Evolutionary conservation across 2,329 filamentous ascomycete species (phyloP).

Genomic region (Cladophialophora psammophila): DNA sequence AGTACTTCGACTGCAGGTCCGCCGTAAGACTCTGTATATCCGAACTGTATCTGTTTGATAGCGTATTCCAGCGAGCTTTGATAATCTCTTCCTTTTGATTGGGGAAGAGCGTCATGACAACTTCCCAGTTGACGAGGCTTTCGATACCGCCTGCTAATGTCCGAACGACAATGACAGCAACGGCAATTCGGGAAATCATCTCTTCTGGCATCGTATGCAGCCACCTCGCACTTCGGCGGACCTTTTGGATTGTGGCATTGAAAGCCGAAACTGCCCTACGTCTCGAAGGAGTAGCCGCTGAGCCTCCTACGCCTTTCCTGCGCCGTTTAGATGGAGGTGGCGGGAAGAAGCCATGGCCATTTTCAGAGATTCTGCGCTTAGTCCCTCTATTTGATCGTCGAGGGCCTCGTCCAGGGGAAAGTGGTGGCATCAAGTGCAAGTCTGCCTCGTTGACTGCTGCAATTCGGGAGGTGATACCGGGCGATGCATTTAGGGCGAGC

Average conservation of each 20-base stretch:
- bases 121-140: constrained; percentile 53
- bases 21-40: constrained; percentile 54
- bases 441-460: constrained; percentile 8
- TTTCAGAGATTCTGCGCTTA: constrained; percentile 28
- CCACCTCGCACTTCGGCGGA: constrained; percentile 22
- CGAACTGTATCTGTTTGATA: constrained; percentile 49
- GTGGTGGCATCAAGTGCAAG: constrained; percentile 13
- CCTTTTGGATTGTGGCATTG: background rate
- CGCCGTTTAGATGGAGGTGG: constrained; percentile 24
- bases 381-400: constrained; percentile 15
- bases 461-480: constrained; percentile 17
- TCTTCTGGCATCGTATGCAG: constrained; percentile 30
- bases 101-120: constrained; percentile 54
- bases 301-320: constrained; percentile 7
- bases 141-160: constrained; percentile 55
- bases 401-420: background rate
- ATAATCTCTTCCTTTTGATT: constrained; percentile 49
- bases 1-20: constrained; percentile 56
- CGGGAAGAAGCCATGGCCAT: constrained; percentile 21
- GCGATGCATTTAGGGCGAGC: constrained; percentile 20
- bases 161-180: constrained; percentile 54
- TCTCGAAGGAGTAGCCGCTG: background rate
- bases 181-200: constrained; percentile 47
- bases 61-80: constrained; percentile 47
- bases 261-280: background rate